Conservation (phyloP, 306 rosid genomes). For the Castanea sativa region DNA sequence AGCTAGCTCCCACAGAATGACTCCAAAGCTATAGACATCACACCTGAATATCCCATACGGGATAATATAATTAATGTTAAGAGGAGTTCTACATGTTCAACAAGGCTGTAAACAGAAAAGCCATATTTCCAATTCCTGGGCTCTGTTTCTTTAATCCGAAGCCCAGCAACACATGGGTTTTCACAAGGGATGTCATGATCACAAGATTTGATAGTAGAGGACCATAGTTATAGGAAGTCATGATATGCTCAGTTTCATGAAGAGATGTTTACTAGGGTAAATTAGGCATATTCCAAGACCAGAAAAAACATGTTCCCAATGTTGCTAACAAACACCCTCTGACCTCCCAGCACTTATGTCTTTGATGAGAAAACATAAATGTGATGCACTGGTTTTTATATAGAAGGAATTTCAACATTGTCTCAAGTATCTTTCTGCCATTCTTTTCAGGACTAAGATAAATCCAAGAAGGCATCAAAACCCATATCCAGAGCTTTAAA, state of each 20-base stretch:
- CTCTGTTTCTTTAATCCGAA: neutral
- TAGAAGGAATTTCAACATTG: neutral
- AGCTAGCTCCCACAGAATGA: slow-evolving; percentile 98
- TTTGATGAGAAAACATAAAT: neutral
- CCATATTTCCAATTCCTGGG: neutral
- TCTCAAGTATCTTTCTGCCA: neutral
- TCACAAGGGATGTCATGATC: too few relatives aligned
- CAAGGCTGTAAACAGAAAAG: neutral
- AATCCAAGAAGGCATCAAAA: neutral
- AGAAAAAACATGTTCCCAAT: neutral
- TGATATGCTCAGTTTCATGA: neutral
- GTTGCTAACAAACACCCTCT: neutral
- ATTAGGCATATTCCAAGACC: neutral
- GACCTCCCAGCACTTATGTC: neutral
- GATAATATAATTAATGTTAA: slow-evolving; percentile 8
- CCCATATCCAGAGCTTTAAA: neutral
- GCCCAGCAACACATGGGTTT: neutral
- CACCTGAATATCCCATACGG: slow-evolving; percentile 59
- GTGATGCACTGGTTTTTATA: neutral
- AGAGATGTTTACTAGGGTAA: neutral
- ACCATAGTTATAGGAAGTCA: neutral
- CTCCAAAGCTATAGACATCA: slow-evolving; percentile 97
- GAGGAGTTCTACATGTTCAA: neutral
- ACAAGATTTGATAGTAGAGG: neutral
- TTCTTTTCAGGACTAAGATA: neutral